Evolutionary conservation across 371 early-diverging fungal genomes (phyloP), one percentile per base, ranked within the genome.

Genomic region (Cokeromyces recurvatus): DNA sequence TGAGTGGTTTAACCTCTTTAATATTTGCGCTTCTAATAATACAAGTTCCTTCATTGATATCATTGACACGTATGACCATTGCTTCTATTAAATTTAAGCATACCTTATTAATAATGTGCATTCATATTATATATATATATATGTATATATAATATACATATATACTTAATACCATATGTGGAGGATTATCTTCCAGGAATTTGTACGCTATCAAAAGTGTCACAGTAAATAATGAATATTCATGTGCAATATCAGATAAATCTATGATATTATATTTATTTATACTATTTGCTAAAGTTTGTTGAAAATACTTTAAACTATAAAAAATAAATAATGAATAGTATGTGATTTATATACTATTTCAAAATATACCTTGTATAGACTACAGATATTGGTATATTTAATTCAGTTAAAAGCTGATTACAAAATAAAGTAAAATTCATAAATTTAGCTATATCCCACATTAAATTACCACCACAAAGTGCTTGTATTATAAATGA

Each of bases 121-220:
- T 21, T 22, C 27, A 38, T 21, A 20, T 32, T 17, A 15, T 35
- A 25, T 47, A 22, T 25, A 22, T 25, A 5, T 15, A 17, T 16
- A 42, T 11, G 5, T 8, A 34, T 20, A 20, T 38, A 10, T 4
- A 20, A 38, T 20, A 38, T 38, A 38, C 12, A 27, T 25, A 15
- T 17, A 25, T 11, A 11, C 11, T 46, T 27, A 50, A 49, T 62
- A 59, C 66, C 57, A 57, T 52, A 51, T 49, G 50, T 12, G 59
- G 61, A 19, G 62, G 59, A 31, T 56, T 55, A 38, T 66, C 66
- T 55, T 66, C 66, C 27, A 52, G 59, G 50, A 55, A 58, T 43
- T 66, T 66, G 56, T 62, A 66, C 37, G 62, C 58, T 32, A 66
- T 37, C 47, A 59, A 38, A 21, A 66, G 52, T 46, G 66, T 53